Base-by-base conservation (phyloP, 768 basidiomycete genomes). In the Termitomyces sp. region DNA sequence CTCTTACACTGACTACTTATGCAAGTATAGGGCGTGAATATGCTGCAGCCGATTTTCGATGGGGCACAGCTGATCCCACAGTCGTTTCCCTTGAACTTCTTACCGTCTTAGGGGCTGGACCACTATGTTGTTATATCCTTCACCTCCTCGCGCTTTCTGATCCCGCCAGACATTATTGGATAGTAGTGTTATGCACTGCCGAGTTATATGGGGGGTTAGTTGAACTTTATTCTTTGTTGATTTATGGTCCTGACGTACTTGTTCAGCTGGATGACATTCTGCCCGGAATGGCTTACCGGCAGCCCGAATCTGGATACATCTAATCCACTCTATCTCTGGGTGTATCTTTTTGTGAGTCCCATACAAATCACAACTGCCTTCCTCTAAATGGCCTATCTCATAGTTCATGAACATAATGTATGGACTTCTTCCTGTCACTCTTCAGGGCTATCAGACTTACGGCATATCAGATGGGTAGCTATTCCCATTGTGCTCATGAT, bases 321-420 rank as follows among this genome's bases (percentile, higher is more conserved):
- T 8, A 89, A 90, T 62, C 71, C 75, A 28, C 70, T 91, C 38
- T 80, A 84, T 65, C 76, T 91, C 52, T 93, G 89, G 89, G 84
- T 91, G 10, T 91, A 92, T 71, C 84, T 92, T 42, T 66, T 85
- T 57, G 89, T 92, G 66, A 63, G 87, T 78, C n/a, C 21, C 17
- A 57, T 55, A 26, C 19, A 15, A 4, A 4, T 41, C 8, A 46
- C 37, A 14, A 41, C n/a, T 48, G 26, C 31, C 23, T 50, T 19
- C 33, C 51, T 56, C 26, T 58, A 10, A 26, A 19, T 40, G 45
- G 40, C 17, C 26, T 41, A 31, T 50, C 53, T 31, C 42, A 50
- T 33, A 92, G 89, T 83, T 91, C 66, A 89, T 92, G 88, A 92
- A 92, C 63, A 56, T 78, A 50, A 82, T 92, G 88, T 90, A 66